Base-by-base conservation (phyloP, 2,329 filamentous ascomycete species). In the Aspergillus sojae region DNA sequence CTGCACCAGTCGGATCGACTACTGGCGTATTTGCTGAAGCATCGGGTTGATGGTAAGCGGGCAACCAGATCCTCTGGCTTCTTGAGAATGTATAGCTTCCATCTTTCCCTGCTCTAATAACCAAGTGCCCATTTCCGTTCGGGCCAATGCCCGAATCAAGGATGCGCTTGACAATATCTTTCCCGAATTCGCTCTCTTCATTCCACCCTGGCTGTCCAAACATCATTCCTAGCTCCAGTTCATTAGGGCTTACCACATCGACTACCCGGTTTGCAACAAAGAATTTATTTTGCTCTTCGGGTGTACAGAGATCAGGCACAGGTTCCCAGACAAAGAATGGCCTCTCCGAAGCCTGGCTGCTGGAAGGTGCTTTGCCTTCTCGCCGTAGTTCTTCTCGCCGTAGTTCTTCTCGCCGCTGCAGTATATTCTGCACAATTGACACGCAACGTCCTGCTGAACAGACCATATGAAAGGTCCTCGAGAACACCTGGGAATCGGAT, bases 251-350 rank as follows among this genome's bases (percentile, higher is more conserved):
- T 58, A 90, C 81, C 16, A 90, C 80, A 67, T 90, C 83, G 28
- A 90, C 82, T 48, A 80, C 74, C 60, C 78, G 78, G 43, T 86
- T 78, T 6, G 87, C 86, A 61, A 81, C 76, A 23, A 84, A 75
- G 61, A 86, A 86, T 23, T 81, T 83, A 0, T 81, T 74, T 23
- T 86, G 75, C 65, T 89, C 83, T 39, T 88, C 87, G 0, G 92
- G 89, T 0, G 86, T 89, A 76, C 94, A 97, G 1, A 92, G 84
- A 77, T 97, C 93, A 1, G 95, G 95, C 1, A 97, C 91, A 0
- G 95, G 95, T 76, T 99, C 95, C 94, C 94, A 99, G 58, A 98
- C 87, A 75, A 97, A 92, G 7, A 93, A 78, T 1, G 94, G 91
- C 55, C 86, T 85, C 1, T 81, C 71, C 68, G 82, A 83, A 12